Base-by-base conservation (phyloP, 2,329 filamentous ascomycete species). In the Colletotrichum noveboracense region DNA sequence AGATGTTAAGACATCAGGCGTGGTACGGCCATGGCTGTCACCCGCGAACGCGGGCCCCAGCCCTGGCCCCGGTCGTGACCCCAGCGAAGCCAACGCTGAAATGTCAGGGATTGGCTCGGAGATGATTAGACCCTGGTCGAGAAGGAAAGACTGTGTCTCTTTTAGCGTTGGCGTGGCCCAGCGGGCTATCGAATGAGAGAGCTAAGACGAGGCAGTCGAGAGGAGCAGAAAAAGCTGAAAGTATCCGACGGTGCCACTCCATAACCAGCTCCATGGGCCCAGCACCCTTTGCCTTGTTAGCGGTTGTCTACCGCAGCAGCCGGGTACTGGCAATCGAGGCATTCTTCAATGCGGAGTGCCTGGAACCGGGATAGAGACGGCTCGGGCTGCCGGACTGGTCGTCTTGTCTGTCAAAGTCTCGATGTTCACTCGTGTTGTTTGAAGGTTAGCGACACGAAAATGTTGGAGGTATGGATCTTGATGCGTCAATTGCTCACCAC, bases 31-130 rank as follows among this genome's bases (percentile, higher is more conserved):
- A 62, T 71, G 68, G 68, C 68, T 72, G 72, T 72, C 69, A 43
- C 55, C 43, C 62, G 10, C 13, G 24, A 36, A 48, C 56, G 55
- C 32, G 48, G 43, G 34, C 36, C 73, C 71, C 26, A 38, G 62
- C 62, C 73, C 62, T 34, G 65, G 73, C 68, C 62, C 72, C 38
- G 43, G 65, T 30, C 65, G 43, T 14, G 69, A 74, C 68, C 64
- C 73, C 24, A 76, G 70, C 69, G 34, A 64, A 48, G 70, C 52
- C 69, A 67, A 76, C 75, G 70, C 70, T 69, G 58, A 64, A 14
- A 58, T 64, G 65, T 56, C 52, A 76, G 62, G 77, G 74, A 74
- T 77, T 74, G 70, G 75, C 65, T 74, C 75, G 70, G 71, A 78
- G 75, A 78, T 78, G 77, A 78, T 76, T 66, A 72, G 36, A 61